Base-by-base conservation (phyloP, 163 green algal genomes). In the Trebouxia gelatinosa region DNA sequence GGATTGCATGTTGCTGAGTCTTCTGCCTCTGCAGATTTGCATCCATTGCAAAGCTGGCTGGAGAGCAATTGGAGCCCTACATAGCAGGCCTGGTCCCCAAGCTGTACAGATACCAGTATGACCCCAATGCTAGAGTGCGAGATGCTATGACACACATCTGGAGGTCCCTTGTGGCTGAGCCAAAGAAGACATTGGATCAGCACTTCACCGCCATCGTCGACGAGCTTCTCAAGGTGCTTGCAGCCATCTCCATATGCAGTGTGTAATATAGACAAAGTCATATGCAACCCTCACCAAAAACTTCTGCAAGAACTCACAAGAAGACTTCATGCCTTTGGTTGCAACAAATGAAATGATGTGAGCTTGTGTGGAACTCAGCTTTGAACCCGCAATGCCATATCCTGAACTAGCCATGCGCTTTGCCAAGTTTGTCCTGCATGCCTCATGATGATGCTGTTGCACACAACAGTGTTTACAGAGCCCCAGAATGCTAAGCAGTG, bases 91-190 rank as follows among this genome's bases (percentile, higher is more conserved):
- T 98, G 35, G 74, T 98, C 34, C 94, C 94, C 31, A 92, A 92
- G 80, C 91, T 93, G 39, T 89, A 88, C 80, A 77, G 80, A 19
- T 85, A 85, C 31, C 83, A 80, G 39, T 87, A 90, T 75, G 92
- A 97, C 80, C 91, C 92, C 46, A 93, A 91, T 58, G 76, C 82
- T 0, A 79, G 84, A 37, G 91, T 98, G 48, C 71, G 87, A 32
- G 92, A 98, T 32, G 84, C 92, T 23, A 97, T 98, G 90, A 64
- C 74, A 0, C 83, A 91, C 76, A 89, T 91, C 80, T 90, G 85
- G 83, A 70, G 78, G 0, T 61, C 66, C 0, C 89, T 98, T 64
- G 82, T 98, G 37, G 81, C 89, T 58, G 89, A 97, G 70, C 84
- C 89, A 5, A 86, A 85, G 43, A 74, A 78, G 26, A 68, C 86